Evolutionary conservation across 768 basidiomycete species (phyloP), one percentile per base, ranked within the genome.

Genomic region (Sporobolomyces phaffii): DNA sequence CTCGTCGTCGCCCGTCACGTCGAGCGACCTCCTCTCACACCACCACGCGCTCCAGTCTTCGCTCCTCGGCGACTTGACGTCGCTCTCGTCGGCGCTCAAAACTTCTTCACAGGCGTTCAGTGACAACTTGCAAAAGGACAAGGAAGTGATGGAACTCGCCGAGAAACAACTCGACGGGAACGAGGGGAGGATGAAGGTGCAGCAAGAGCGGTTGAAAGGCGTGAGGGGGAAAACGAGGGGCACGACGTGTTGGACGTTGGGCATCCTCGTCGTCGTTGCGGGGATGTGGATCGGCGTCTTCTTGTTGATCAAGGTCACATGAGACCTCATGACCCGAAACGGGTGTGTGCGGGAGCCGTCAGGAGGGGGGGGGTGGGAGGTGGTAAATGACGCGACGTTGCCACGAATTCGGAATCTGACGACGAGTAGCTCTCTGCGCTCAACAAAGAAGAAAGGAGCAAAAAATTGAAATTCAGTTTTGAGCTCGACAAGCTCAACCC

Each of bases 51-150:
- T 73, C 11, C 91, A 93, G 29, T 83, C 89, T 56, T 84, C 88
- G 28, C 83, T 93, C 51, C 82, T 88, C 0, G 80, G 80, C 13
- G 87, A 90, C 73, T 83, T 93, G 29, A 86, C 85, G 1, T 77
- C 84, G 62, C 97, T 98, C 93, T 90, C 91, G 1, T 80, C 85
- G 14, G 90, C 91, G 75, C 84, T 98, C 54, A 89, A 88, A 73
- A 81, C 84, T 28, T 94, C 94, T 71, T 86, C 91, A 0, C 76
- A 86, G 0, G 85, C 90, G 73, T 93, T 97, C 75, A 83, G 87
- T 7, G 81, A 81, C 6, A 80, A 85, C 15, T 80, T 98, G 2
- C 85, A 80, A 45, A 86, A 86, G 61, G 93, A 97, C 77, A 84
- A 87, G 72, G 80, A 81, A 0, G 82, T 91, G 11, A 76, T 96